phyloP scores from a whole-genome alignment of 306 rosid species.

The Chamaecrista fasciculata region DNA sequence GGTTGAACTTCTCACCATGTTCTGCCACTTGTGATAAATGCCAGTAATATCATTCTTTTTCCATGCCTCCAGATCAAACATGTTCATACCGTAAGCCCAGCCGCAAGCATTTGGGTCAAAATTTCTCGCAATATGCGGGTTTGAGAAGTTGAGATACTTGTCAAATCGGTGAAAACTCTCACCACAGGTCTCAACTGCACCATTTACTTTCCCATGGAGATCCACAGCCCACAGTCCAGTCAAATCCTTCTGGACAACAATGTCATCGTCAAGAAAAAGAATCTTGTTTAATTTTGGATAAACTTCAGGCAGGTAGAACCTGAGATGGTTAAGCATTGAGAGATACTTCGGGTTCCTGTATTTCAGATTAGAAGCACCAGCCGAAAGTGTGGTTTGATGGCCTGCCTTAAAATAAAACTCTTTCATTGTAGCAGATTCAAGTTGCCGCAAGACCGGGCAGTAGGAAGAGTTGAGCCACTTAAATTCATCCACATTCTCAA shows the following conservation, averaged over 20 bases:
- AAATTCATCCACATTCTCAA: slow-evolving; percentile 89
- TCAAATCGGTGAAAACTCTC: slow-evolving; percentile 90
- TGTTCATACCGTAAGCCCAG: slow-evolving; percentile 98
- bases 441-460: slow-evolving; percentile 96
- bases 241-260: slow-evolving; percentile 97
- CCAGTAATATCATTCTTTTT: slow-evolving; percentile 86
- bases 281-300: slow-evolving; percentile 90
- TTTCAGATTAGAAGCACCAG: slow-evolving; percentile 86
- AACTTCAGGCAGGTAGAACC: slow-evolving; percentile 94
- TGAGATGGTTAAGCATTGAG: slow-evolving; percentile 94
- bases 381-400: slow-evolving; percentile 65
- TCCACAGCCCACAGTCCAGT: slow-evolving; percentile 74
- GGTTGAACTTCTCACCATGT: slow-evolving; percentile 68
- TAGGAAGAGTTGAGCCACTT: slow-evolving; percentile 96
- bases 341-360: slow-evolving; percentile 97
- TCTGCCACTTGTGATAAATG: slow-evolving; percentile 98
- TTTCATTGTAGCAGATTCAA: slow-evolving; percentile 88
- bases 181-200: slow-evolving; percentile 97
- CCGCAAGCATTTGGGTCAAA: slow-evolving; percentile 95
- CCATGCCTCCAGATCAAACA: slow-evolving; percentile 93
- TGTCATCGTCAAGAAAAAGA: slow-evolving; percentile 93
- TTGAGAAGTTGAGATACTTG: slow-evolving; percentile 90
- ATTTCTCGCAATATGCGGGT: slow-evolving; percentile 79
- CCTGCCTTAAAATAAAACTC: slow-evolving; percentile 92
- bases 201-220: slow-evolving; percentile 88